phyloP scores from a whole-genome alignment of 208 protist species.

The Leishmania tarentolae region DNA sequence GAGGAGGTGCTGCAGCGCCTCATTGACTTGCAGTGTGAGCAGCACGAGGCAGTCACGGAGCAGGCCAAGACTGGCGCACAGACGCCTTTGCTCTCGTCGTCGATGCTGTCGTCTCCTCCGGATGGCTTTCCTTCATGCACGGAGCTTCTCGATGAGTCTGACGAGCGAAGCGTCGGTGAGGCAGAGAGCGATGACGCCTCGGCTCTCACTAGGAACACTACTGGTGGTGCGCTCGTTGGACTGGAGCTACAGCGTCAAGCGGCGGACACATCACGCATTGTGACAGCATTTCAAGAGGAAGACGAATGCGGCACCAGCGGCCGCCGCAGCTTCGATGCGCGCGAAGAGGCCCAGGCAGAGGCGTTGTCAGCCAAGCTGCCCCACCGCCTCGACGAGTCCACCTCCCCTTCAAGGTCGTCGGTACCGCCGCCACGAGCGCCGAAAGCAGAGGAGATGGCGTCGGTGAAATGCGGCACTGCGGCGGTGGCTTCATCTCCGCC shows the following conservation, averaged over 20 bases:
- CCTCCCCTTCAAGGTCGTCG: background rate
- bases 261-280: constrained; percentile 27
- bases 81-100: constrained; percentile 2
- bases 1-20: constrained; percentile 78
- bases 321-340: background rate
- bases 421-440: background rate
- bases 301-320: background rate
- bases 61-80: constrained; percentile 2
- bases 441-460: background rate
- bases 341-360: background rate
- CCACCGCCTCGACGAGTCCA: background rate
- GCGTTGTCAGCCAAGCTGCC: background rate
- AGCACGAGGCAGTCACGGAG: constrained; percentile 47
- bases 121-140: background rate
- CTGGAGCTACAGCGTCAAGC: constrained; percentile 40
- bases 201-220: background rate
- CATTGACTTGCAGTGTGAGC: constrained; percentile 69
- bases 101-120: background rate
- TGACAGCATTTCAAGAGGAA: constrained; percentile 35
- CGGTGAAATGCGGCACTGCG: too few relatives aligned
- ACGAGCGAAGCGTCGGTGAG: background rate
- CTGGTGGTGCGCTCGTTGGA: constrained; percentile 14
- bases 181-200: background rate
- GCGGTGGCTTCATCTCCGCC: background rate
- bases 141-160: constrained; percentile 22